Conservation (phyloP, 169 alveolate species). For the Plasmodium yoelii region DNA sequence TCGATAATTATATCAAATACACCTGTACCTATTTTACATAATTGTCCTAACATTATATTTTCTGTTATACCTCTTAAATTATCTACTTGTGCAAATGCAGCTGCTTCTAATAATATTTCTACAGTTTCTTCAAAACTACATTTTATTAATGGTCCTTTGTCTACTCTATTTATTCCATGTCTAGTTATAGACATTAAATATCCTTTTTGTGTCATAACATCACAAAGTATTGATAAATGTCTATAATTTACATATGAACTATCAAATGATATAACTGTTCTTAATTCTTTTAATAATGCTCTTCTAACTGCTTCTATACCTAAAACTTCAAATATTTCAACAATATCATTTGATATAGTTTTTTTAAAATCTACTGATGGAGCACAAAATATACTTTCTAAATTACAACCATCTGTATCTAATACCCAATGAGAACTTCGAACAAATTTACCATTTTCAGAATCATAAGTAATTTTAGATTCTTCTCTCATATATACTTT, state of each 20-base stretch:
- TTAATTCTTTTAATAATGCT: conserved; percentile 96
- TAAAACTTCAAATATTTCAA: conserved; percentile 95
- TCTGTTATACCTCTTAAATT: conserved; percentile 94
- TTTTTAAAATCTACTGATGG: conserved; percentile 94
- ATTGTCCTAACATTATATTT: conserved; percentile 96
- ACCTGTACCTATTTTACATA: conserved; percentile 95
- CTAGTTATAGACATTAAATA: conserved; percentile 98
- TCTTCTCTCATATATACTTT: conserved; percentile 98
- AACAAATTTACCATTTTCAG: conserved; percentile 90
- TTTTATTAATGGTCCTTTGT: conserved; percentile 97
- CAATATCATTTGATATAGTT: conserved; percentile 97
- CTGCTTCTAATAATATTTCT: conserved; percentile 99
- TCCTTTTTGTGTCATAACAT: conserved; percentile 99
- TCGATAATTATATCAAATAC: conserved; percentile 93
- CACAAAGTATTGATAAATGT: conserved; percentile 98
- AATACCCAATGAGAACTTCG: conserved; percentile 96
- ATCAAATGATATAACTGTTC: conserved; percentile 93
- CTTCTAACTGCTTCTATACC: conserved; percentile 99
- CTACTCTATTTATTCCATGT: conserved; percentile 99
- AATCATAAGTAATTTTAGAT: conserved; percentile 91
- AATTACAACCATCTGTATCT: conserved; percentile 99
- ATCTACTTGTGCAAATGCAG: conserved; percentile 96
- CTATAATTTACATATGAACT: conserved; percentile 99
- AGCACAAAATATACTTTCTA: conserved; percentile 93
- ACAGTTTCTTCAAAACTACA: conserved; percentile 99